Conservation (phyloP, 1,284 basidiomycete genomes). For the Tremellales sp. region DNA sequence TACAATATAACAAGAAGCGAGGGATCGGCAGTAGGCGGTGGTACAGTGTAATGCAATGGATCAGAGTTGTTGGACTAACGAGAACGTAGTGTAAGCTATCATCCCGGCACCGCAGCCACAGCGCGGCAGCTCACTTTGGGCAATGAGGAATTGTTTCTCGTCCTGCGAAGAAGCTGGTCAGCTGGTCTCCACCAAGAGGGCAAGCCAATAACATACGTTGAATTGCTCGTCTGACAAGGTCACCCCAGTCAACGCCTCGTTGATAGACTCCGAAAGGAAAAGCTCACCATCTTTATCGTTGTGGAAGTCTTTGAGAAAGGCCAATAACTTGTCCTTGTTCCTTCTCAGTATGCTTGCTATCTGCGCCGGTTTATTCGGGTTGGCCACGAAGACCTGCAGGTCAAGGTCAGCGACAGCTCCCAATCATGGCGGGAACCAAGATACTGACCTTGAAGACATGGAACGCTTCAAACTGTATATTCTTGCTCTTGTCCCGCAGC, state of each 20-base stretch:
- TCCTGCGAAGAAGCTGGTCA: conserved; percentile 55
- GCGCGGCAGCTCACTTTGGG: conserved; percentile 58
- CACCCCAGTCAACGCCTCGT: neutral
- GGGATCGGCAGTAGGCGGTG: no score
- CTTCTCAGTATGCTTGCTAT: conserved; percentile 86
- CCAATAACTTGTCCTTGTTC: conserved; percentile 89
- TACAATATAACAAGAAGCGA: no score
- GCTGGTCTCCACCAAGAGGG: neutral
- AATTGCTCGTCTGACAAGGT: conserved; percentile 77
- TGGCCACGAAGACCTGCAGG: conserved; percentile 88
- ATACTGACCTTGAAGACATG: conserved; percentile 93
- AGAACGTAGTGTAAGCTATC: no score
- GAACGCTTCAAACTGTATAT: conserved; percentile 99
- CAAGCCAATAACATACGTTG: conserved; percentile 55
- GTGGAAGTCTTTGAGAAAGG: conserved; percentile 89
- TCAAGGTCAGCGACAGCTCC: neutral
- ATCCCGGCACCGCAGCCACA: no score
- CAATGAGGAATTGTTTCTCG: conserved; percentile 94
- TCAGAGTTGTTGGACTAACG: no score
- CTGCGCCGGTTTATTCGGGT: conserved; percentile 95
- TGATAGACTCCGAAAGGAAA: neutral
- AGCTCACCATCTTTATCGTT: conserved; percentile 90
- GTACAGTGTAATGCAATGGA: no score
- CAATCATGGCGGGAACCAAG: neutral
- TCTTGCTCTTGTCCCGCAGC: conserved; percentile 92